Conservation (phyloP, 2,329 filamentous ascomycete species). For the Epichloe amarillans region DNA sequence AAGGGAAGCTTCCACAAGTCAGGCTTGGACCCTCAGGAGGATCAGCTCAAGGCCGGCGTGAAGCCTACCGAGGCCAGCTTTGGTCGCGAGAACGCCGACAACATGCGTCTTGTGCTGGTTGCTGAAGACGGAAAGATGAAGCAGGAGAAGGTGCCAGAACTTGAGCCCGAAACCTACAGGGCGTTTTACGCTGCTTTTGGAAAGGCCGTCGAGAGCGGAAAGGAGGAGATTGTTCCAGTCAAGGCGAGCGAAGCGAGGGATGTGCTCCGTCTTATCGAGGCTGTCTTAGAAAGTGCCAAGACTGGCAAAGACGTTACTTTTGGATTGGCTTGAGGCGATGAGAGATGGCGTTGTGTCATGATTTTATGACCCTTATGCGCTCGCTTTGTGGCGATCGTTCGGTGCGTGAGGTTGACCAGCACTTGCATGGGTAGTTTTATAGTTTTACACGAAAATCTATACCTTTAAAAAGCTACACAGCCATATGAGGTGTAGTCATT, state of each 20-base stretch:
- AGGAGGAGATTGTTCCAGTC: conserved; percentile 38
- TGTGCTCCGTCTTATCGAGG: conserved; percentile 40
- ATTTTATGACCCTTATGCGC: too few species aligned
- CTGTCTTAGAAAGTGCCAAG: conserved; percentile 34
- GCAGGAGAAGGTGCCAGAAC: conserved; percentile 39
- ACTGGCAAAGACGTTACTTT: conserved; percentile 31
- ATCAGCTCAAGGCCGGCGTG: conserved; percentile 52
- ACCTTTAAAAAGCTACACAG: too few species aligned
- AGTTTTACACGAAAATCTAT: too few species aligned
- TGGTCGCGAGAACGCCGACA: conserved; percentile 47
- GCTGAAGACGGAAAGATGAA: conserved; percentile 35
- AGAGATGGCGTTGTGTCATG: too few species aligned
- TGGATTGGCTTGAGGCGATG: not conserved
- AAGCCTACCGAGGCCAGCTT: conserved; percentile 49
- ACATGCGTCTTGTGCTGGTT: conserved; percentile 45
- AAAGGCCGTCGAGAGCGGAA: conserved; percentile 31
- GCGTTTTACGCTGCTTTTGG: conserved; percentile 49
- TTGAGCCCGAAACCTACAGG: conserved; percentile 53
- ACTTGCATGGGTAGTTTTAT: too few species aligned
- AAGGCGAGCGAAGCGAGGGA: conserved; percentile 38
- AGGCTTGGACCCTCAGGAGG: conserved; percentile 61
- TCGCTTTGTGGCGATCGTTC: too few species aligned
- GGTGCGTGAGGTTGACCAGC: too few species aligned
- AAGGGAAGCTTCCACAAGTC: conserved; percentile 64
- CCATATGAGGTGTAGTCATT: too few species aligned